Evolutionary conservation across 139 green algal genomes (phyloP).

Genomic region (Desmodesmus armatus): DNA sequence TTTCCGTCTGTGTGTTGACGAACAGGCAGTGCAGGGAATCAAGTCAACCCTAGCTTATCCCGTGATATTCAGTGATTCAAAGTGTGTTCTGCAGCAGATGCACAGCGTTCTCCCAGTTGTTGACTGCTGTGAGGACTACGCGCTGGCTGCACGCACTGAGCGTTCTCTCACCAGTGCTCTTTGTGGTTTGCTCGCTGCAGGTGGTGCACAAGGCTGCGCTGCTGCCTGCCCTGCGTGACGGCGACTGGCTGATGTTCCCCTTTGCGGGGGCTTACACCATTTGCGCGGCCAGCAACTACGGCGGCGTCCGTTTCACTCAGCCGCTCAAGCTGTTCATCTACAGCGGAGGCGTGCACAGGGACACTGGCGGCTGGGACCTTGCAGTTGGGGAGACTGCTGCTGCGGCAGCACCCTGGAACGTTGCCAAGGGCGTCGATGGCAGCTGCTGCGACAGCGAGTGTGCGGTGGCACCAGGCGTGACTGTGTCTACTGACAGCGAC

Average conservation of each 20-base stretch:
- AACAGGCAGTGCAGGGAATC: too few species aligned
- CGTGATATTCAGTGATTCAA: too few species aligned
- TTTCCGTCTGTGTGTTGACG: too few species aligned
- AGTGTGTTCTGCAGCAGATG: too few species aligned
- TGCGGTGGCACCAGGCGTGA: too few species aligned
- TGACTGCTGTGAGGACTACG: too few species aligned
- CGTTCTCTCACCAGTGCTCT: too few species aligned
- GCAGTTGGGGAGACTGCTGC: background rate
- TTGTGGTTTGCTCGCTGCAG: too few species aligned
- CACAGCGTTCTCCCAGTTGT: too few species aligned
- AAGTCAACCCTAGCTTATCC: too few species aligned
- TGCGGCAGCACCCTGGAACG: background rate
- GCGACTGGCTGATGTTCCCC: conserved; percentile 91
- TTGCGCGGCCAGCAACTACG: conserved; percentile 78
- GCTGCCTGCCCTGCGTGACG: conserved; percentile 75
- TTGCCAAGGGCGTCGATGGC: background rate
- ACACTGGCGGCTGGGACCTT: background rate
- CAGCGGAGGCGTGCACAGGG: background rate
- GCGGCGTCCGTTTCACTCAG: conserved; percentile 54
- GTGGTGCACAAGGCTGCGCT: conserved; percentile 54
- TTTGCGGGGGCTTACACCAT: conserved; percentile 80
- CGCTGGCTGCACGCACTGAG: too few species aligned
- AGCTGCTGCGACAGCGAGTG: background rate
- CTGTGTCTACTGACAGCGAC: background rate
- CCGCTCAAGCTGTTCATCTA: conserved; percentile 46